These are phyloP conservation scores for Alternaria metachromatica DNA, from an alignment of 2,329 filamentous ascomycete genomes.

Conservation along the genomic window DNA sequence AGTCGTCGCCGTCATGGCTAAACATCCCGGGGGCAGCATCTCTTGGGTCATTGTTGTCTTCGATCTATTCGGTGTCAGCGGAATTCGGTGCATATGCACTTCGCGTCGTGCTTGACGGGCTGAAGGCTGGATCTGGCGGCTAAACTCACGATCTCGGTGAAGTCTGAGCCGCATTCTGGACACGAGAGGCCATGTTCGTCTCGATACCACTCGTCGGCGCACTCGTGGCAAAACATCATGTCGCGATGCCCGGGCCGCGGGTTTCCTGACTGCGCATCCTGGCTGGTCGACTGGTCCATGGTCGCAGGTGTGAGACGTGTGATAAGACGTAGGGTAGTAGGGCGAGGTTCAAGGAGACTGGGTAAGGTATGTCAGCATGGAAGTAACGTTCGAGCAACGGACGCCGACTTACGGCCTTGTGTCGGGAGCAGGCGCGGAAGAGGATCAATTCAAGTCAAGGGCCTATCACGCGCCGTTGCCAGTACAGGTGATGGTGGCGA, in stretches of 20 bases:
- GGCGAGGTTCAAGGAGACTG: conserved; percentile 2
- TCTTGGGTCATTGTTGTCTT: conserved; percentile 69
- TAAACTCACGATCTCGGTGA: conserved; percentile 81
- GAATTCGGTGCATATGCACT: not conserved
- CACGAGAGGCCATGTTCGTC: conserved; percentile 74
- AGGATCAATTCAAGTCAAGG: conserved; percentile 14
- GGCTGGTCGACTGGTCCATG: conserved; percentile 32
- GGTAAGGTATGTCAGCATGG: conserved; percentile 2
- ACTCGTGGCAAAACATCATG: conserved; percentile 85
- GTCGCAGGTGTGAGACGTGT: conserved; percentile 7
- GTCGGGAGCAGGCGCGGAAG: conserved; percentile 21
- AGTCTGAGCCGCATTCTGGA: conserved; percentile 77
- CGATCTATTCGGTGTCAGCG: conserved; percentile 50
- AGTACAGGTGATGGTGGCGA: conserved; percentile 24
- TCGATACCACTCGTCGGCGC: conserved; percentile 80
- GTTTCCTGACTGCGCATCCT: conserved; percentile 23
- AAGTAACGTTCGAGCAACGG: not conserved
- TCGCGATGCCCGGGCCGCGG: conserved; percentile 56
- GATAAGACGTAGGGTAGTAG: conserved; percentile 3
- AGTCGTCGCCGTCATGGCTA: conserved; percentile 37
- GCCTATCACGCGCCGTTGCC: conserved; percentile 35
- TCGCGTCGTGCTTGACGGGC: conserved; percentile 4
- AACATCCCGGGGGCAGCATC: conserved; percentile 35
- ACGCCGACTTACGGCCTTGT: conserved; percentile 21
- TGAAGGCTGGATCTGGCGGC: conserved; percentile 13